Base-by-base conservation (phyloP, 2,329 filamentous ascomycete species). In the Phoma sp. region DNA sequence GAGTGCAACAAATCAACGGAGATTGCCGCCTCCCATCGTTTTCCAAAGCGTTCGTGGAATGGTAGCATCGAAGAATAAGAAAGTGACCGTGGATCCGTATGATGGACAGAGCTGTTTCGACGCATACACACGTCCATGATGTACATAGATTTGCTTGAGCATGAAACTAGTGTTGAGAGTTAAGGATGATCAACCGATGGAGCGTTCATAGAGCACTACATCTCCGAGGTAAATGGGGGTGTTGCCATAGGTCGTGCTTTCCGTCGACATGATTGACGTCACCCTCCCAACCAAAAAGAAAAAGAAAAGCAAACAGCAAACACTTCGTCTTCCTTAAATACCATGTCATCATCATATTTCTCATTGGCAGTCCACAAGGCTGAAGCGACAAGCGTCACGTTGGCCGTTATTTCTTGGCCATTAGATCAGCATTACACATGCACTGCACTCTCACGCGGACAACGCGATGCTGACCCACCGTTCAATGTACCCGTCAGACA, bases 401-500 rank as follows among this genome's bases (percentile, higher is more conserved):
- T 12, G n/a, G n/a, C 9, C 10, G n/a, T n/a, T 18, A 20, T 17
- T 20, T 14, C 12, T 7, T 28, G 3, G 20, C 5, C 25, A 2
- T 46, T 46, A 12, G 11, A 7, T 26, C 12, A 10, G 1, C 2
- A 4, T 12, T 5, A 5, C 23, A 25, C 23, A 25, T 17, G 23
- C 7, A 9, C 25, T 26, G 25, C n/a, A n/a, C n/a, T 42, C 18
- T 40, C 28, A 29, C 14, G 12, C 32, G 26, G 33, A 43, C 11
- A 7, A 21, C 14, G 32, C 30, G 49, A 53, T 37, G 38, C 42
- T 47, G 37, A 53, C 43, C 30, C 14, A 53, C 50, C 38, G 50
- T 48, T 53, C 33, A 43, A 28, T 26, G 50, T 42, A 50, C 43
- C 23, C 34, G 32, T 43, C 33, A 47, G 43, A 53, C 15, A 23